Evolutionary conservation across 768 basidiomycete species (phyloP), one percentile per base, ranked within the genome.

Genomic region (Epithele typhae): DNA sequence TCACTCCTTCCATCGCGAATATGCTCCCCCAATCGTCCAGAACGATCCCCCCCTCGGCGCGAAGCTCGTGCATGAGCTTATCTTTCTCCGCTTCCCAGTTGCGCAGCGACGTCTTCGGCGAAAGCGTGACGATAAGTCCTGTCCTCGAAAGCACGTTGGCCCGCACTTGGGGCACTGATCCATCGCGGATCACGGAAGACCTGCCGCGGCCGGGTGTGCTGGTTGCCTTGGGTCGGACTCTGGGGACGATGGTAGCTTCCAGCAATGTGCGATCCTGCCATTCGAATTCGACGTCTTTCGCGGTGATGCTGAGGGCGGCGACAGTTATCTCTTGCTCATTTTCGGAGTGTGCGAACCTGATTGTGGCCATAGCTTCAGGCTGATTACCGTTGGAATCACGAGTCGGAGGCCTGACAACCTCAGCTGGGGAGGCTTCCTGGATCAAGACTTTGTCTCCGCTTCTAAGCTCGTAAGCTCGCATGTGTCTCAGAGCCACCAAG

Each of bases 21-120:
- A 87, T 61, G 23, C 65, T 68, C 11, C 71, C 63, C 73, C 85
- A 78, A 52, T 88, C 84, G 27, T 83, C 81, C 23, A 87, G 60
- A 11, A 87, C 70, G 4, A 64, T 58, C 3, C 83, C 87, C 1
- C 82, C 84, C 6, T 69, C 63, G 6, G 59, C 60, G 53, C 66
- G 73, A 54, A 87, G 77, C 3, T 64, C 63, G 8, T 50, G 57
- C 53, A 72, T 63, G 18, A 79, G 59, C 4, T 54, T 58, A 3
- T 73, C 72, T 54, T 74, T 81, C 30, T 71, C 69, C 53, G 63
- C 65, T 25, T 65, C 63, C 25, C 60, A 56, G 19, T 72, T 36
- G 9, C 30, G 30, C 30, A 32, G 63, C 1, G 60, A 60, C 40
- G 66, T 66, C 33, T 62, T 64, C 2, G 67, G 61, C 35, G 64